Conservation (phyloP, 371 early-diverging fungal species). For the Apophysomyces variabilis region DNA sequence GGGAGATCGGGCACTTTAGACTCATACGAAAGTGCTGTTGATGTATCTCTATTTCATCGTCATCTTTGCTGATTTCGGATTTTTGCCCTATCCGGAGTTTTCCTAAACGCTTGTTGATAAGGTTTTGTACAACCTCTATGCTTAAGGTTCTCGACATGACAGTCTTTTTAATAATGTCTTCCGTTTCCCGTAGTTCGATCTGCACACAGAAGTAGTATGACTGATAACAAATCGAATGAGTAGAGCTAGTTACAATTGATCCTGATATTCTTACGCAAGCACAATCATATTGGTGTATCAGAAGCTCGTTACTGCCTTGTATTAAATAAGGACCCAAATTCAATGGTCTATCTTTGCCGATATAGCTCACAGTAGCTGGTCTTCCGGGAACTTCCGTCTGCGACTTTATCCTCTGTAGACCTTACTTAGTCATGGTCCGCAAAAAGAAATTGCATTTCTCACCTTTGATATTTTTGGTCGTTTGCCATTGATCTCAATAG, state of each 20-base stretch:
- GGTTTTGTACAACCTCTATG: conserved; percentile 15
- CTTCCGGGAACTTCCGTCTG: conserved; percentile 15
- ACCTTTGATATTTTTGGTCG: conserved; percentile 26
- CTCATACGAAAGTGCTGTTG: conserved; percentile 32
- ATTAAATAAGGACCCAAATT: conserved; percentile 26
- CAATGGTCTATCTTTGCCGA: conserved; percentile 44
- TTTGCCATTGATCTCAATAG: conserved; percentile 26
- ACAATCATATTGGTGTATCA: conserved; percentile 31
- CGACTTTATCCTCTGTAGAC: neutral
- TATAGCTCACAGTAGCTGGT: conserved; percentile 11
- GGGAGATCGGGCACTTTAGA: conserved; percentile 42
- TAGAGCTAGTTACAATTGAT: neutral
- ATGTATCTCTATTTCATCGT: conserved; percentile 42
- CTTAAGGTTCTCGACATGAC: conserved; percentile 9
- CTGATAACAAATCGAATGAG: conserved; percentile 7
- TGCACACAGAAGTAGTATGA: conserved; percentile 33
- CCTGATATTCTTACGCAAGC: conserved; percentile 37
- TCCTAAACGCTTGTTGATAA: conserved; percentile 31
- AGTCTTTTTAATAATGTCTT: conserved; percentile 21
- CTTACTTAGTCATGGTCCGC: neutral
- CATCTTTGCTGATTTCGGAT: conserved; percentile 17
- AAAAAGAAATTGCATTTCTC: neutral
- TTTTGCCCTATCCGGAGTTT: neutral
- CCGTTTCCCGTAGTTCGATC: conserved; percentile 24
- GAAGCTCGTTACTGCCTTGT: conserved; percentile 28